A percentile compares a stretch with the other conserved stretches of the same genome.
These are phyloP conservation scores for Penicillium sp. DNA, from an alignment of 2,329 filamentous ascomycete genomes.

Conservation along the genomic window DNA sequence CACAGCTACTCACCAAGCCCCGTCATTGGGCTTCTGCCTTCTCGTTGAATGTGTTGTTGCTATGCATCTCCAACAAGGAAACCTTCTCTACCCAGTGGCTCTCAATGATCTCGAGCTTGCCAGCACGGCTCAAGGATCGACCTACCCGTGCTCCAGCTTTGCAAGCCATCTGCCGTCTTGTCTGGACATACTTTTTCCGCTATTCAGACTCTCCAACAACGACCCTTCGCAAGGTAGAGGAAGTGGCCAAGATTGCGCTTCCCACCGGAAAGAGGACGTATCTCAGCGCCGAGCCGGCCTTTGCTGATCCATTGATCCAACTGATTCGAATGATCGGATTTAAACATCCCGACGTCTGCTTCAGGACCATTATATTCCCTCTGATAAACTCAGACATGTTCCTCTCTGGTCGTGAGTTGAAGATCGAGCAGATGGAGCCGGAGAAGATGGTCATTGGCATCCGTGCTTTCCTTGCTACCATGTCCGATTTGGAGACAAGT, in stretches of 20 bases:
- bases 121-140: constrained; percentile 79
- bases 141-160: constrained; percentile 71
- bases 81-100: constrained; percentile 83
- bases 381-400: constrained; percentile 92
- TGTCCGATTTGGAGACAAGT: constrained; percentile 84
- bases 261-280: constrained; percentile 75
- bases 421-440: constrained; percentile 87
- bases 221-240: constrained; percentile 75
- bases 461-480: constrained; percentile 83
- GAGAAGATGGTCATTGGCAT: constrained; percentile 98
- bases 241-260: constrained; percentile 78
- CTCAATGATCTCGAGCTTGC: constrained; percentile 69
- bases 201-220: constrained; percentile 64
- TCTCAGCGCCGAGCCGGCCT: constrained; percentile 73
- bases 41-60: constrained; percentile 75
- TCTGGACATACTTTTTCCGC: constrained; percentile 93
- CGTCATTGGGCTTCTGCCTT: constrained; percentile 89
- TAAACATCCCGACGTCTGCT: constrained; percentile 89
- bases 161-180: constrained; percentile 79
- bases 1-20: constrained; percentile 82
- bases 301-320: constrained; percentile 85
- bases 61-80: constrained; percentile 83
- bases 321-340: constrained; percentile 92
- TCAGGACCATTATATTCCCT: constrained; percentile 87
- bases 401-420: constrained; percentile 67